A percentile compares a stretch with the other conserved stretches of the same genome.
Evolutionary conservation across 208 protist species (phyloP).

Genomic region (Entamoeba moshkovskii): DNA sequence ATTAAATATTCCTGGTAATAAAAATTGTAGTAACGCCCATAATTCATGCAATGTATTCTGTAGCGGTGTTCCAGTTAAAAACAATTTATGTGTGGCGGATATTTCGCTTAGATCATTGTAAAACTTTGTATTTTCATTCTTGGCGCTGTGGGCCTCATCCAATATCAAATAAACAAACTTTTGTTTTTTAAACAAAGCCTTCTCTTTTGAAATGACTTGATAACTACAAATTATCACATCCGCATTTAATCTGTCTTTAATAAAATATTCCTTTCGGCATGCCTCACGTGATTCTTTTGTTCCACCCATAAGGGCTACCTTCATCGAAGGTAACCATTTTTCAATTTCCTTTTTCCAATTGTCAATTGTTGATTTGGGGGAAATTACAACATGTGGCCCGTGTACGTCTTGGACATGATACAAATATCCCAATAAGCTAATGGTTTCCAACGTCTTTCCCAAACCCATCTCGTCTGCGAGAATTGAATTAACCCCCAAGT

Average conservation of each 20-base stretch:
- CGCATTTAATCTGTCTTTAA: slow-evolving; percentile 3
- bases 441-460: slow-evolving; percentile 24
- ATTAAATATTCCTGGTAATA: slow-evolving; percentile 61
- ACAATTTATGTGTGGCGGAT: slow-evolving; percentile 49
- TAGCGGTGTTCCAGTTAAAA: slow-evolving; percentile 83
- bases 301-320: background rate
- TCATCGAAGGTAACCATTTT: slow-evolving; percentile 20
- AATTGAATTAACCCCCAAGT: slow-evolving; percentile 57
- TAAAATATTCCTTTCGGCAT: background rate
- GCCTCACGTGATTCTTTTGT: background rate
- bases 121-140: slow-evolving; percentile 7
- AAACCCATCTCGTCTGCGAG: slow-evolving; percentile 97
- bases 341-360: slow-evolving; percentile 87
- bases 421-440: background rate
- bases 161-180: slow-evolving; percentile 31
- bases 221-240: slow-evolving; percentile 85
- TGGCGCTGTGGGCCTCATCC: slow-evolving; percentile 24
- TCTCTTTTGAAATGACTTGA: slow-evolving; percentile 75
- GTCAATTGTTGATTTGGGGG: slow-evolving; percentile 63
- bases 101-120: background rate
- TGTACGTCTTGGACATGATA: background rate
- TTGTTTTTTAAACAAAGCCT: slow-evolving; percentile 59
- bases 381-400: slow-evolving; percentile 4
- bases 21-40: slow-evolving; percentile 88
- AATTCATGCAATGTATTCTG: slow-evolving; percentile 94